Evolutionary conservation across 2,329 filamentous ascomycete genomes (phyloP).

Genomic region (Gliomastix tumulicola): DNA sequence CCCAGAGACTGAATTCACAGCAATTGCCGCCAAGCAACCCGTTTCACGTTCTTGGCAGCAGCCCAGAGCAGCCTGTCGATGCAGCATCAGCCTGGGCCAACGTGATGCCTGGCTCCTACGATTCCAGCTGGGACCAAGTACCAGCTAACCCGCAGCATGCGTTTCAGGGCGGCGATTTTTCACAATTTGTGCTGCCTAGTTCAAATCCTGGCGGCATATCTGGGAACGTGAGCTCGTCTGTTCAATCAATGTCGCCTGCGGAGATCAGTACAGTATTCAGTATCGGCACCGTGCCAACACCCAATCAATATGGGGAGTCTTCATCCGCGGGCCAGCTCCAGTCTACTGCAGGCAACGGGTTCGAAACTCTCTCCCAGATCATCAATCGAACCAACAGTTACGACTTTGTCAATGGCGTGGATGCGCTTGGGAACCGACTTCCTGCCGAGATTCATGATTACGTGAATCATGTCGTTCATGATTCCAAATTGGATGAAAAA

Average conservation of each 20-base stretch:
- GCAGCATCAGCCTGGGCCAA: not conserved
- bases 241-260: too few species aligned
- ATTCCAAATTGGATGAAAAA: constrained; percentile 37
- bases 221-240: too few species aligned
- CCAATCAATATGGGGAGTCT: not conserved
- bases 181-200: too few species aligned
- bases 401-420: constrained; percentile 25
- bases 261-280: not conserved
- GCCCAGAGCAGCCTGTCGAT: not conserved
- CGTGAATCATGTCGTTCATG: constrained; percentile 25
- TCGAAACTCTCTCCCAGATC: constrained; percentile 19
- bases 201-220: too few species aligned
- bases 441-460: constrained; percentile 20
- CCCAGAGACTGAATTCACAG: constrained; percentile 12
- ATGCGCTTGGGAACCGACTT: constrained; percentile 28
- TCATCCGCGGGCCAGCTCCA: not conserved
- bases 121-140: constrained; percentile 10
- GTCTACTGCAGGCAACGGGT: not conserved
- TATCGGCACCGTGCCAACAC: not conserved
- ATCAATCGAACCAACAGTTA: constrained; percentile 28
- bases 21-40: too few species aligned
- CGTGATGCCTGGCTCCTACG: constrained; percentile 6
- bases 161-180: not conserved
- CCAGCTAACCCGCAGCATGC: not conserved
- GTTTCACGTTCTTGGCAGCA: constrained; percentile 1